Percentiles rank a stretch among this genome's conserved stretches.
phyloP scores from a whole-genome alignment of 176 grass and related monocot species.

The Ensete ventricosum region DNA sequence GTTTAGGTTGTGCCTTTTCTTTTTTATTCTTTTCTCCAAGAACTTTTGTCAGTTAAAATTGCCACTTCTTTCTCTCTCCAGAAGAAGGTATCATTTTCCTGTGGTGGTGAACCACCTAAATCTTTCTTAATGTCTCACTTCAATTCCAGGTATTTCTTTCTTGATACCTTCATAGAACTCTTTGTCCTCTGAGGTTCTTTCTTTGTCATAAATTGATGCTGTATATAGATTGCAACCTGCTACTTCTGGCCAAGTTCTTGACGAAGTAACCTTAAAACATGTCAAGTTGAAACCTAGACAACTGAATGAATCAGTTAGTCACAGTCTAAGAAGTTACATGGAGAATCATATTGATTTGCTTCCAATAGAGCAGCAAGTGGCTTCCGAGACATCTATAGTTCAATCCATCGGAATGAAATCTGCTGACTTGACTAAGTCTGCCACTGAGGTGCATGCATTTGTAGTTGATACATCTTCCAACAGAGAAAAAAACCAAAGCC shows the following conservation, averaged over 20 bases:
- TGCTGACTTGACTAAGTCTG: conserved; percentile 30
- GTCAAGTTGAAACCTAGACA: conserved; percentile 41
- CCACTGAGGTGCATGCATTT: conserved; percentile 43
- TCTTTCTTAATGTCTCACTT: conserved; percentile 21
- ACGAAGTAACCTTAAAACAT: conserved; percentile 26
- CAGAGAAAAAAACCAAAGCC: conserved; percentile 7
- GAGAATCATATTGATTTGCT: conserved; percentile 37
- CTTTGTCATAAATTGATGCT: conserved; percentile 5
- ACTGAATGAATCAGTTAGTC: conserved; percentile 34
- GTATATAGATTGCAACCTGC: conserved; percentile 30
- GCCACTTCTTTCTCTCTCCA: conserved; percentile 29
- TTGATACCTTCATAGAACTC: not conserved
- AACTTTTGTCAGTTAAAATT: not conserved
- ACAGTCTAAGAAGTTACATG: conserved; percentile 32
- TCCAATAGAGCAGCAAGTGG: conserved; percentile 32
- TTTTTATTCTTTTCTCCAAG: not conserved
- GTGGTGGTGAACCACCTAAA: conserved; percentile 40
- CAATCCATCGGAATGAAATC: conserved; percentile 34
- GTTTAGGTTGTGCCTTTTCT: not conserved
- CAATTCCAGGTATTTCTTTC: conserved; percentile 35
- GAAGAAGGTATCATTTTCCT: conserved; percentile 46
- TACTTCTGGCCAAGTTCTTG: conserved; percentile 24
- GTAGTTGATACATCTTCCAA: conserved; percentile 32
- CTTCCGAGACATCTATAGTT: conserved; percentile 14
- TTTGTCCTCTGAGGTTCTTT: not conserved